Evolutionary conservation across 2,329 filamentous ascomycete species (phyloP), one percentile per base, ranked within the genome.

Genomic region (Sporothrix brasiliensis): DNA sequence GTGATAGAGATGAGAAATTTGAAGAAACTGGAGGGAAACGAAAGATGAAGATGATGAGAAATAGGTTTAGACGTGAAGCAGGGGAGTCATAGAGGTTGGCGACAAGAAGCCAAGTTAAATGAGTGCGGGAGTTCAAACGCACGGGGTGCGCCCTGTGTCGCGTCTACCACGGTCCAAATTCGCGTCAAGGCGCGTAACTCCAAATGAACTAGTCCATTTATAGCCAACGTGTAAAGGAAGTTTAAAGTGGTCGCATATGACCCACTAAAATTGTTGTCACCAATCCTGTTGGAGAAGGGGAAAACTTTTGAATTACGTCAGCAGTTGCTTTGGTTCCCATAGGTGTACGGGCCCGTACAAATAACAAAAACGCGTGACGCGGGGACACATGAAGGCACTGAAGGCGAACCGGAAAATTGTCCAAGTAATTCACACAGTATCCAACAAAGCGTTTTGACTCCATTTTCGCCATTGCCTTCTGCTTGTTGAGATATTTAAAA

Each of bases 121-220:
- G 69, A 69, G 67, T 65, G 63, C 58, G 68, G 47, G 16, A 50
- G 50, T 47, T 24, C 24, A 4, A 44, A 65, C 41, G 44, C 41
- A 47, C 27, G 47, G 63, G 61, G 30, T 3, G 41, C 49, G 58
- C 69, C 60, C 63, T 50, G 54, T 27, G 44, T 52, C 65, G 58
- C 70, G 70, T 63, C 71, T 66, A 65, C 27, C 68, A 52, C 67
- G 66, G 69, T 63, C 2, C 61, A 27, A n/a, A 41, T 69, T 72
- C 73, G 73, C 70, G 70, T 71, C 50, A 3, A 67, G 58, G 67
- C 78, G 78, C 76, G 77, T 75, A 24, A 41, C 69, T 70, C 79
- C 82, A 84, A 80, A 83, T 79, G 75, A 75, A 73, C 79, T 80
- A 79, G 71, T n/a, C 79, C 75, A 10, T 0, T 71, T 76, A 72